Evolutionary conservation across 2,329 filamentous ascomycete species (phyloP).

Genomic region (Orbilia ellipsospora): DNA sequence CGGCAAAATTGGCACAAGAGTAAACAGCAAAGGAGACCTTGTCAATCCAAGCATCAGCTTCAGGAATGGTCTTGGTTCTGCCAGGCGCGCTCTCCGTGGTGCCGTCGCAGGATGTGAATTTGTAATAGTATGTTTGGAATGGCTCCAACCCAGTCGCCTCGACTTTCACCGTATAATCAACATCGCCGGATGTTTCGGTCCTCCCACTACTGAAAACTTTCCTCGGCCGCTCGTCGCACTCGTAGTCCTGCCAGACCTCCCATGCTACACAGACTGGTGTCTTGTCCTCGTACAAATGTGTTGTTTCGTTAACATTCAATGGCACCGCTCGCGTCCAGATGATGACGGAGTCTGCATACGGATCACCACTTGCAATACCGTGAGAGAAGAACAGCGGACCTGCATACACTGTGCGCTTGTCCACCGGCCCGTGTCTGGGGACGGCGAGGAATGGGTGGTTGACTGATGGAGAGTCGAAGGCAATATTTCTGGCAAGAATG

Average conservation of each 20-base stretch:
- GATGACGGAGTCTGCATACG: conserved; percentile 70
- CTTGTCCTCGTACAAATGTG: conserved; percentile 66
- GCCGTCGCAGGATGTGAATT: conserved; percentile 59
- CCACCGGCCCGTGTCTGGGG: conserved; percentile 67
- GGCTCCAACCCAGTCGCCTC: conserved; percentile 59
- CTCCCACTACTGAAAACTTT: conserved; percentile 69
- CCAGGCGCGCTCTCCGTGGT: conserved; percentile 60
- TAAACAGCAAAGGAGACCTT: conserved; percentile 61
- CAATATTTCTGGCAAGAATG: conserved; percentile 68
- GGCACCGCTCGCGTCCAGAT: conserved; percentile 65
- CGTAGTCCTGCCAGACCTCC: conserved; percentile 68
- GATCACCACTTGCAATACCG: conserved; percentile 64
- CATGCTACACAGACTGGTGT: conserved; percentile 76
- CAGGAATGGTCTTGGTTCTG: conserved; percentile 62
- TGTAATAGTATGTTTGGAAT: conserved; percentile 61
- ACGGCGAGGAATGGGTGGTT: conserved; percentile 74
- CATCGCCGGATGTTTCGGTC: conserved; percentile 76
- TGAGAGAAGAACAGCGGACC: conserved; percentile 46
- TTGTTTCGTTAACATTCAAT: conserved; percentile 61
- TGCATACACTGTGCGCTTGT: conserved; percentile 49
- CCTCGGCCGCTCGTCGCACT: conserved; percentile 61
- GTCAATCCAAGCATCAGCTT: conserved; percentile 59
- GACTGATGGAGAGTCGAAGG: conserved; percentile 75
- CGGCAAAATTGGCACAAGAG: conserved; percentile 61
- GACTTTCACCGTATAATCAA: conserved; percentile 72